These are phyloP conservation scores for Epichloe gansuensis DNA, from an alignment of 2,329 filamentous ascomycete genomes.

Conservation along the genomic window DNA sequence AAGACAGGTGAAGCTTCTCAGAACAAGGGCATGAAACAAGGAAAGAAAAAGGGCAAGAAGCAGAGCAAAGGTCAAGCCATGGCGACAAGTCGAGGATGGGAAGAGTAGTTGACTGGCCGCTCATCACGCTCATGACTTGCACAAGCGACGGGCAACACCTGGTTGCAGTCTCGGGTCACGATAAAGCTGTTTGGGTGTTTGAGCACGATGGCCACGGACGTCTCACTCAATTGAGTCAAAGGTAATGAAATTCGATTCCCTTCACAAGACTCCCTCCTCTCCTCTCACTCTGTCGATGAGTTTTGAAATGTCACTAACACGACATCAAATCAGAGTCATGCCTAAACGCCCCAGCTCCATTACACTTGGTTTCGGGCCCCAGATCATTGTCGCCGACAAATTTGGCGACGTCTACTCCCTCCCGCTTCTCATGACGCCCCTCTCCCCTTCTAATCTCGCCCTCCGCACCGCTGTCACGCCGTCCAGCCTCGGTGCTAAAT, in stretches of 20 bases:
- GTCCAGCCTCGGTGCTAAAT: conserved; percentile 12
- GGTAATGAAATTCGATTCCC: conserved; percentile 33
- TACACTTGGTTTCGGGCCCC: conserved; percentile 54
- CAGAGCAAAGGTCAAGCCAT: conserved; percentile 16
- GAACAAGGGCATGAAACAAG: conserved; percentile 9
- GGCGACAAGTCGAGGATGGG: conserved; percentile 11
- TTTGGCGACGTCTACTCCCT: conserved; percentile 93
- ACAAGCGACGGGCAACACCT: conserved; percentile 56
- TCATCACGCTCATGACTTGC: conserved; percentile 56
- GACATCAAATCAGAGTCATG: conserved; percentile 48
- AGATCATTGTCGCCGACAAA: conserved; percentile 80
- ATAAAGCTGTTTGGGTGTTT: conserved; percentile 84
- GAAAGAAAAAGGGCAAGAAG: conserved; percentile 18
- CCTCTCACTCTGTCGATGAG: not conserved
- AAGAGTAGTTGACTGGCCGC: conserved; percentile 39
- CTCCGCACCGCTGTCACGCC: conserved; percentile 9
- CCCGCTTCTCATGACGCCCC: conserved; percentile 40
- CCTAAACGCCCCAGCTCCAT: conserved; percentile 80
- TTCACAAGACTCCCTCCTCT: not conserved
- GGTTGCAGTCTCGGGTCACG: conserved; percentile 73
- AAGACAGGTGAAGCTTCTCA: conserved; percentile 9
- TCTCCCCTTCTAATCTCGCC: conserved; percentile 7
- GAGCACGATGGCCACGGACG: conserved; percentile 48
- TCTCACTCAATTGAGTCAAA: conserved; percentile 57
- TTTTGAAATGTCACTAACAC: not conserved